Percentiles rank a stretch among this genome's conserved stretches.
These are phyloP conservation scores for Populus alba DNA, from an alignment of 345 rosid genomes.

Conservation along the genomic window DNA sequence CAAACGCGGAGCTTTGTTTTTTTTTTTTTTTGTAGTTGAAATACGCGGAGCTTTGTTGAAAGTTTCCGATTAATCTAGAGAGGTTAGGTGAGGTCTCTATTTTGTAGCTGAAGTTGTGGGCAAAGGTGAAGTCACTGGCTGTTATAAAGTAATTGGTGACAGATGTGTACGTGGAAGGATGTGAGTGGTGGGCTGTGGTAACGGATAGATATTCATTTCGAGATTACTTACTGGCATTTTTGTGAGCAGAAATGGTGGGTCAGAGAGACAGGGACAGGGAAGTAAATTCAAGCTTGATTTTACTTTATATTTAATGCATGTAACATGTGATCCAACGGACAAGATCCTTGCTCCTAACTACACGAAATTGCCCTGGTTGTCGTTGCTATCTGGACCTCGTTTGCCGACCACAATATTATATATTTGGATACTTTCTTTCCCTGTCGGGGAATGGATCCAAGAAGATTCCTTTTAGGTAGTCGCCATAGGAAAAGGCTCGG, in stretches of 20 bases:
- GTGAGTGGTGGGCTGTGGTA: slow-evolving; percentile 2
- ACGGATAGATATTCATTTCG: background rate
- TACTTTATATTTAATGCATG: background rate
- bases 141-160: slow-evolving; percentile 20
- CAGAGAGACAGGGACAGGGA: background rate
- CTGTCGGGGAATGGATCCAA: background rate
- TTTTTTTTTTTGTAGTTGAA: no score
- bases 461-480: background rate
- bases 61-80: background rate
- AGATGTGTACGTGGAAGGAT: slow-evolving; percentile 30
- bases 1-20: slow-evolving; percentile 19
- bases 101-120: background rate
- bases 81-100: background rate
- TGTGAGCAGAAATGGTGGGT: background rate
- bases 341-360: background rate
- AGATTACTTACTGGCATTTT: background rate
- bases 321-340: slow-evolving; percentile 4
- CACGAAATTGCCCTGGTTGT: background rate
- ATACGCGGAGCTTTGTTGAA: slow-evolving; percentile 25
- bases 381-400: background rate
- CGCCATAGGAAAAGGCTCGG: background rate
- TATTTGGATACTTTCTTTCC: no score
- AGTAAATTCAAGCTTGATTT: background rate
- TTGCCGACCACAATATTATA: background rate
- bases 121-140: slow-evolving; percentile 18